phyloP scores from a whole-genome alignment of 352 stramenopile genomes.

The Saprolegnia diclina region DNA sequence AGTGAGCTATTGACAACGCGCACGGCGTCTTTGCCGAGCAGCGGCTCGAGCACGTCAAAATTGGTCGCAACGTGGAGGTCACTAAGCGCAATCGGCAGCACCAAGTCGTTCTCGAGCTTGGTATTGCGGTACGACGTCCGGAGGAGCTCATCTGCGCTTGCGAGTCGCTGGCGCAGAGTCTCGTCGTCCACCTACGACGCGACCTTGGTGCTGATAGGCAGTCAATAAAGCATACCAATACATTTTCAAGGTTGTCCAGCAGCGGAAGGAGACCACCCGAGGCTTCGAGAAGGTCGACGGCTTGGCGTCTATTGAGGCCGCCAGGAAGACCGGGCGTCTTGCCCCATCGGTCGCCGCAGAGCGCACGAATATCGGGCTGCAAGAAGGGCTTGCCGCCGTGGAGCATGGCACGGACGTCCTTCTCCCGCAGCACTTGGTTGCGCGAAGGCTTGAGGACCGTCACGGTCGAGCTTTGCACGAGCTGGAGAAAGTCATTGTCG shows the following conservation, averaged over 20 bases:
- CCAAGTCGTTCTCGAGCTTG: constrained; percentile 48
- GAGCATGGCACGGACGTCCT: constrained; percentile 53
- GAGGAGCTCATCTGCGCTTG: constrained; percentile 55
- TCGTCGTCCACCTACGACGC: constrained; percentile 38
- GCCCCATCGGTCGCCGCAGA: constrained; percentile 60
- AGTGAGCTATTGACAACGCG: neutral
- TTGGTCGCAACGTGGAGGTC: constrained; percentile 31
- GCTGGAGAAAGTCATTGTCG: constrained; percentile 67
- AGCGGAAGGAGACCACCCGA: constrained; percentile 56
- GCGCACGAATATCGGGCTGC: constrained; percentile 51
- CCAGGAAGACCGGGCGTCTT: constrained; percentile 47
- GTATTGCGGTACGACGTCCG: constrained; percentile 64
- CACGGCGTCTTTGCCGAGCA: neutral
- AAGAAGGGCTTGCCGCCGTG: constrained; percentile 39
- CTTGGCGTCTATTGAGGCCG: constrained; percentile 48
- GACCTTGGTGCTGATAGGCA: neutral
- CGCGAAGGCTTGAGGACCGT: constrained; percentile 69
- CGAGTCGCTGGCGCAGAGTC: constrained; percentile 45
- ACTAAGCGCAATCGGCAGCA: constrained; percentile 42
- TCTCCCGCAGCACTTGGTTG: constrained; percentile 55
- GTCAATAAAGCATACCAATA: neutral
- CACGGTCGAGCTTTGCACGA: constrained; percentile 41
- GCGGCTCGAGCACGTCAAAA: neutral
- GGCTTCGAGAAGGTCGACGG: constrained; percentile 55
- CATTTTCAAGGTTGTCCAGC: constrained; percentile 51